Percentiles rank a stretch among this genome's conserved stretches.
Evolutionary conservation across 1,284 basidiomycete genomes (phyloP).

Genomic region (Cryptococcus hybrid): DNA sequence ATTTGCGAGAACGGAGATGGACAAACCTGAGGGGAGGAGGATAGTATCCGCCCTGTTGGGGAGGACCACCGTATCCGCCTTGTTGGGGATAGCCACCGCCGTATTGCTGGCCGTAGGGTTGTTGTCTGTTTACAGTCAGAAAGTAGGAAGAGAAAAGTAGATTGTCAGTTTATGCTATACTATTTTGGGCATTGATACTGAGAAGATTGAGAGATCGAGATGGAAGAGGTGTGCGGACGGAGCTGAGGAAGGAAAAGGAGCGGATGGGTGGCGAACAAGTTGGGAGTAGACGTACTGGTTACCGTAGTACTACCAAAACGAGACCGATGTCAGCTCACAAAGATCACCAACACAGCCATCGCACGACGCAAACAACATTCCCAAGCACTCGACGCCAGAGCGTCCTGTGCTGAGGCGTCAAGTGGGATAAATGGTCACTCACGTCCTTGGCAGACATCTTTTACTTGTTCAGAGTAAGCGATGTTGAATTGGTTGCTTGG

Average conservation of each 20-base stretch:
- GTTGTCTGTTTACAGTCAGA: conserved; percentile 15
- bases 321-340: background rate
- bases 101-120: conserved; percentile 22
- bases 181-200: background rate
- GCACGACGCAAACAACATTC: background rate
- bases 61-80: conserved; percentile 7
- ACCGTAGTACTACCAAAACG: conserved; percentile 24
- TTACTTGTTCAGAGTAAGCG: background rate
- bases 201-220: background rate
- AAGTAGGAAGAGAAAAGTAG: background rate
- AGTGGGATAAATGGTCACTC: conserved; percentile 13
- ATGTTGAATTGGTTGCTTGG: background rate
- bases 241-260: background rate
- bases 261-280: background rate
- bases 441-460: conserved; percentile 44
- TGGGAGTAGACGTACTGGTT: conserved; percentile 23
- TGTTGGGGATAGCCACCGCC: conserved; percentile 21
- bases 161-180: background rate
- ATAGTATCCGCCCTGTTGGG: conserved; percentile 28
- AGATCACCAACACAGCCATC: background rate
- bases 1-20: background rate
- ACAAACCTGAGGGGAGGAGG: conserved; percentile 42
- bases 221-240: background rate
- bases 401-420: background rate
- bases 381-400: background rate